These are phyloP conservation scores for Ensete ventricosum DNA, from an alignment of 176 grass and related monocot species.

Conservation along the genomic window DNA sequence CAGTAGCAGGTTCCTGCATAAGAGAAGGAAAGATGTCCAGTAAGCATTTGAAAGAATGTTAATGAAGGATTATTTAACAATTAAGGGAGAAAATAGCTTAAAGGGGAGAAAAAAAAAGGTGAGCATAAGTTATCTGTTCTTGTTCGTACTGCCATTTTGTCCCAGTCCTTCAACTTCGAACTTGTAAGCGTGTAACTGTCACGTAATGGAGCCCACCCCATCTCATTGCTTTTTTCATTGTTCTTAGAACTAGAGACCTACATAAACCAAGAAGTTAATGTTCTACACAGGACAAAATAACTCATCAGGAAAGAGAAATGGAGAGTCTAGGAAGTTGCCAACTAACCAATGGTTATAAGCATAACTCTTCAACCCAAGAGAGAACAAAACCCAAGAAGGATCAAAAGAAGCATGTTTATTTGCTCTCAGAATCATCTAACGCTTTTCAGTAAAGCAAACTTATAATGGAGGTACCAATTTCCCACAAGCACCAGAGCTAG, in stretches of 20 bases:
- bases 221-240: slow-evolving; percentile 3
- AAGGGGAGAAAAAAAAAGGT: background rate
- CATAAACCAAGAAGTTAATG: background rate
- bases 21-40: background rate
- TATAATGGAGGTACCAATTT: too few species aligned
- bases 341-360: too few species aligned
- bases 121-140: background rate
- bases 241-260: background rate
- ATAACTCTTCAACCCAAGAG: background rate
- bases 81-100: background rate
- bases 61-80: background rate
- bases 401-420: too few species aligned
- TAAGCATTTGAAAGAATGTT: background rate
- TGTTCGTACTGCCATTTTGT: slow-evolving; percentile 18
- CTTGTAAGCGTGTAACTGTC: slow-evolving; percentile 23
- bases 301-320: background rate
- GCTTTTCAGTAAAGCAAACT: too few species aligned
- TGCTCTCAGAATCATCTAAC: too few species aligned
- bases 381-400: background rate
- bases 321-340: too few species aligned
- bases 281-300: background rate
- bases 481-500: too few species aligned
- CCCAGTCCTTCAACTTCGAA: slow-evolving; percentile 31
- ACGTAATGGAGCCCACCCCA: slow-evolving; percentile 24
- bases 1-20: slow-evolving; percentile 12